Percentiles rank a stretch among this genome's conserved stretches.
phyloP scores from a whole-genome alignment of 2,329 filamentous ascomycete species.

The Cladophialophora chaetospira region DNA sequence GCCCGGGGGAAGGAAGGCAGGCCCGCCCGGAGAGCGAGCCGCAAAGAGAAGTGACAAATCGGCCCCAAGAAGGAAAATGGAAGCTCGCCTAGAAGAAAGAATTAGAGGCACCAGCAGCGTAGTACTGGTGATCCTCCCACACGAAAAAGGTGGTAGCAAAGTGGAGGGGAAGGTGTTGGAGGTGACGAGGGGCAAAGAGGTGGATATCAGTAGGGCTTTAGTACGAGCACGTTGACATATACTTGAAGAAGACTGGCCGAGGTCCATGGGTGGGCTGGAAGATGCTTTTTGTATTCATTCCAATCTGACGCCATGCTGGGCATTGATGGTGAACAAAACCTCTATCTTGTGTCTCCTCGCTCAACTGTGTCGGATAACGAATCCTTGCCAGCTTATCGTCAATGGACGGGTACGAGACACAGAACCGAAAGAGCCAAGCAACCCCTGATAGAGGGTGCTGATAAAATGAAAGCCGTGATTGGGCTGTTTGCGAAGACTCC shows the following conservation, averaged over 20 bases:
- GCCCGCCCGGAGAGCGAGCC: not conserved
- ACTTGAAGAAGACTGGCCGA: not conserved
- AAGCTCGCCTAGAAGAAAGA: slow-evolving; percentile 2
- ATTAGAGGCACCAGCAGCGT: not conserved
- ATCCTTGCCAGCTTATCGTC: slow-evolving; percentile 16
- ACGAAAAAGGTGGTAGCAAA: not conserved
- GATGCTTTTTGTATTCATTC: slow-evolving; percentile 11
- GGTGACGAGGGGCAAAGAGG: slow-evolving; percentile 4
- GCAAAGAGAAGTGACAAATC: not conserved
- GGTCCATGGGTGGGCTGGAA: not conserved
- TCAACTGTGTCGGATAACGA: too few relatives aligned
- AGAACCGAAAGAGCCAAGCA: slow-evolving; percentile 22
- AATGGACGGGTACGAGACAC: slow-evolving; percentile 5
- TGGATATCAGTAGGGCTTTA: not conserved
- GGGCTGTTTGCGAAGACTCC: not conserved
- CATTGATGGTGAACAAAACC: not conserved
- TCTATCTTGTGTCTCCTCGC: not conserved
- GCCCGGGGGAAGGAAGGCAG: not conserved
- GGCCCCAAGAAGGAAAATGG: not conserved
- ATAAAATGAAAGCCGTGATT: not conserved
- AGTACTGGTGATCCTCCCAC: not conserved
- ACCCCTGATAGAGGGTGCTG: slow-evolving; percentile 16
- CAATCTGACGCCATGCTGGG: slow-evolving; percentile 8
- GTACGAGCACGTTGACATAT: slow-evolving; percentile 10
- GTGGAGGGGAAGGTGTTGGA: not conserved